Percentiles rank a stretch among this genome's conserved stretches.
These are phyloP conservation scores for Gentiana macrophylla DNA, from an alignment of 257 asterid species.

Conservation along the genomic window DNA sequence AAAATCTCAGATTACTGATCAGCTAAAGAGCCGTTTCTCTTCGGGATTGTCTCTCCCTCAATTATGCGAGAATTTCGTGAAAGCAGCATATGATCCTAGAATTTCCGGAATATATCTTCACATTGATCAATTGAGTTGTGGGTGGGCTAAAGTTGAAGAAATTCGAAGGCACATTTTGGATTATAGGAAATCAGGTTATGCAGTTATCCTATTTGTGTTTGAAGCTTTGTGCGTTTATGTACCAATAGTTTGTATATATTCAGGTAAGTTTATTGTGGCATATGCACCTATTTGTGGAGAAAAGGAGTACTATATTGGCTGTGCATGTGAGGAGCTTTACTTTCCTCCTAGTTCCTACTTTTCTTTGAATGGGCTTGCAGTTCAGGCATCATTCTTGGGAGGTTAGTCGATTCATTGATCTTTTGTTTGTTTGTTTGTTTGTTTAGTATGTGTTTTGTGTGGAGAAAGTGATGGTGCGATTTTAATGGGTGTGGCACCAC, in stretches of 20 bases:
- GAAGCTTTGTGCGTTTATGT: neutral
- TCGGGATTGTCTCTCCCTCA: slow-evolving; percentile 92
- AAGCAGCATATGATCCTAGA: slow-evolving; percentile 98
- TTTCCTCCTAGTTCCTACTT: slow-evolving; percentile 97
- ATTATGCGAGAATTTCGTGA: slow-evolving; percentile 76
- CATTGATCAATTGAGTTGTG: slow-evolving; percentile 75
- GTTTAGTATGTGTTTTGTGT: slow-evolving; percentile 4
- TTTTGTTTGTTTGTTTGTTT: neutral
- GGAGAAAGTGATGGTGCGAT: neutral
- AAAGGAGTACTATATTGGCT: slow-evolving; percentile 86
- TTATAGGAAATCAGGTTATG: slow-evolving; percentile 82
- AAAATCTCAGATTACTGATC: slow-evolving; percentile 79
- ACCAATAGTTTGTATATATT: slow-evolving; percentile 4
- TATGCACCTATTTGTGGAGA: slow-evolving; percentile 81
- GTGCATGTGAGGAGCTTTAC: slow-evolving; percentile 90
- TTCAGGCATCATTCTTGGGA: slow-evolving; percentile 92
- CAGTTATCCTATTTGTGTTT: neutral
- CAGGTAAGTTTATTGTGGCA: slow-evolving; percentile 80
- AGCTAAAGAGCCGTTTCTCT: slow-evolving; percentile 90
- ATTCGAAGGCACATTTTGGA: slow-evolving; percentile 80
- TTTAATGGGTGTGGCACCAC: neutral
- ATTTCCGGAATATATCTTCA: slow-evolving; percentile 87
- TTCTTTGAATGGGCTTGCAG: slow-evolving; percentile 80
- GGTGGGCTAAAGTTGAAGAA: slow-evolving; percentile 99
- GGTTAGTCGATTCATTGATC: slow-evolving; percentile 37